phyloP scores from a whole-genome alignment of 331 rosid genomes.

The Phaseolus coccineus region DNA sequence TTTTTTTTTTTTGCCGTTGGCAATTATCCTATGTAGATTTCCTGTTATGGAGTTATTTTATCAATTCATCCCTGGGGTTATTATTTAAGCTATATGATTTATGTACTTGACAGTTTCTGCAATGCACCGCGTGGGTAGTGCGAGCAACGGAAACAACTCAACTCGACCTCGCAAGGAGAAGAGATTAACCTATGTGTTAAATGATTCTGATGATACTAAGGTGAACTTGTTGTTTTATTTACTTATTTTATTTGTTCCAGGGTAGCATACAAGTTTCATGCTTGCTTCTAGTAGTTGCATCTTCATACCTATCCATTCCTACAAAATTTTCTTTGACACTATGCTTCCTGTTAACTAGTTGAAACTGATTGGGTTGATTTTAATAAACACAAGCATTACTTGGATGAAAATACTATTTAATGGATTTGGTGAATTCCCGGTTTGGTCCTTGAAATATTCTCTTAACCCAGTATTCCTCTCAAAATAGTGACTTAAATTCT shows the following conservation, averaged over 20 bases:
- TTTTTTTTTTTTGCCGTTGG: conserved; percentile 4
- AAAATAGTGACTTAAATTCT: conserved; percentile 13
- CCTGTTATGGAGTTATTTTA: conserved; percentile 14
- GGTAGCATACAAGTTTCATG: conserved; percentile 25
- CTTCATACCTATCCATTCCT: background rate
- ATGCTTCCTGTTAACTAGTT: conserved; percentile 28
- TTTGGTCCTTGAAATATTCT: conserved; percentile 20
- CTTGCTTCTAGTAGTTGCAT: conserved; percentile 38
- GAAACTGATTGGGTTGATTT: conserved; percentile 13
- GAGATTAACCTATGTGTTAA: conserved; percentile 89
- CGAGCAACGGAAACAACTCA: conserved; percentile 86
- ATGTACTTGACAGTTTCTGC: conserved; percentile 58
- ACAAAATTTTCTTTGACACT: background rate
- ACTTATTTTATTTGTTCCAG: conserved; percentile 36
- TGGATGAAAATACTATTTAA: conserved; percentile 24
- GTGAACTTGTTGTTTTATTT: conserved; percentile 49
- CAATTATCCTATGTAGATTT: conserved; percentile 33
- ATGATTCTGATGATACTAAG: conserved; percentile 81
- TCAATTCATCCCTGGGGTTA: conserved; percentile 31
- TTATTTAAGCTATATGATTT: conserved; percentile 27
- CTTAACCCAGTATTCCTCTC: conserved; percentile 3
- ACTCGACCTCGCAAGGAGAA: conserved; percentile 95
- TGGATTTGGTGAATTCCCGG: background rate
- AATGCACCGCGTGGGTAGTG: conserved; percentile 99
- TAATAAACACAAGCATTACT: conserved; percentile 23